Evolutionary conservation across 148 eudicot genomes (phyloP).

Genomic region (Agrostemma githago): DNA sequence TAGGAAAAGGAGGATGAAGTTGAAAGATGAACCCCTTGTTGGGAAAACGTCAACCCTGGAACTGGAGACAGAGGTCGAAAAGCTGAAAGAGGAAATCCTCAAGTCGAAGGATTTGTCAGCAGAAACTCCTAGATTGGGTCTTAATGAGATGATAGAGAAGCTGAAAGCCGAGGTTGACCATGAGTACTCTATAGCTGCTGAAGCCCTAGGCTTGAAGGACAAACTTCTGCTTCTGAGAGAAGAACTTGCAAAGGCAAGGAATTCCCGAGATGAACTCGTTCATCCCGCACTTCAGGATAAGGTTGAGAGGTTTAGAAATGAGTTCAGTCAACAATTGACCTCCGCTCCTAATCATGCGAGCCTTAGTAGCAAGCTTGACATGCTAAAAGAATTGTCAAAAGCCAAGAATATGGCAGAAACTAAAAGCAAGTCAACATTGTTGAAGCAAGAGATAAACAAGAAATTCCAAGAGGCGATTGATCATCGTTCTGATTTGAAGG

Average conservation of each 20-base stretch:
- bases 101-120: conserved; percentile 48
- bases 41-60: conserved; percentile 44
- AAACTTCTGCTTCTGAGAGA: conserved; percentile 42
- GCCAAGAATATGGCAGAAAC: conserved; percentile 46
- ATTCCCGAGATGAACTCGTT: conserved; percentile 43
- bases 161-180: conserved; percentile 54
- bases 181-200: conserved; percentile 63
- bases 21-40: conserved; percentile 47
- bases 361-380: conserved; percentile 53
- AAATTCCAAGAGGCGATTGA: conserved; percentile 44
- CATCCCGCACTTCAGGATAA: conserved; percentile 44
- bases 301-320: conserved; percentile 52
- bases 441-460: conserved; percentile 47
- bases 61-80: conserved; percentile 64
- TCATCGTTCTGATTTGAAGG: conserved; percentile 48
- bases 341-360: conserved; percentile 63
- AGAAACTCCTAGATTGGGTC: conserved; percentile 38
- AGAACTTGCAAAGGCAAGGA: conserved; percentile 63
- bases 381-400: conserved; percentile 60
- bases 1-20: conserved; percentile 61
- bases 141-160: conserved; percentile 56
- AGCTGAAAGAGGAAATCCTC: conserved; percentile 58
- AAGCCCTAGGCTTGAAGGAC: conserved; percentile 59
- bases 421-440: conserved; percentile 30
- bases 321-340: conserved; percentile 49